These are phyloP conservation scores for Mentha longifolia DNA, from an alignment of 257 asterid species.

Conservation along the genomic window DNA sequence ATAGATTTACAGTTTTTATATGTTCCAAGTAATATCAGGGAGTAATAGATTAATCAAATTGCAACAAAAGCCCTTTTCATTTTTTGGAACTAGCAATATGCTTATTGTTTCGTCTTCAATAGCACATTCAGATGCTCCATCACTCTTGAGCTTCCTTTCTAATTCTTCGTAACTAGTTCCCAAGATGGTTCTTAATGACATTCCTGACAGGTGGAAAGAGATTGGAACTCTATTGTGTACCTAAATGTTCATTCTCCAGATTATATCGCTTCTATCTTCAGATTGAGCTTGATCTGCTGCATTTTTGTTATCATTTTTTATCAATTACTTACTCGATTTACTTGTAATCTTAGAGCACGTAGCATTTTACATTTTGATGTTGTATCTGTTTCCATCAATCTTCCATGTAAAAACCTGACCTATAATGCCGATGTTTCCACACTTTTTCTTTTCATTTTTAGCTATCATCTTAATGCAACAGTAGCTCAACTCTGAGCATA, in stretches of 20 bases:
- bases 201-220: slow-evolving; percentile 6
- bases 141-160: neutral
- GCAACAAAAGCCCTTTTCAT: neutral
- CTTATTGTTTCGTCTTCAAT: neutral
- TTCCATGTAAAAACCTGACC: slow-evolving; percentile 6
- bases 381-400: neutral
- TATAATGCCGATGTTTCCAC: neutral
- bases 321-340: neutral
- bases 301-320: neutral
- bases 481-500: neutral
- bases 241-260: slow-evolving; percentile 21
- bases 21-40: neutral
- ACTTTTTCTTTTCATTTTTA: neutral
- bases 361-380: neutral
- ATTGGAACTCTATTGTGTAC: neutral
- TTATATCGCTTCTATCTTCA: slow-evolving; percentile 17
- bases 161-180: slow-evolving; percentile 1
- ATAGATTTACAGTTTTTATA: neutral
- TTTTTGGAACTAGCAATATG: neutral
- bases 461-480: neutral
- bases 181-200: slow-evolving; percentile 3
- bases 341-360: neutral
- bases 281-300: neutral
- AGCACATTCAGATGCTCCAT: neutral
- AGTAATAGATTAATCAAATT: slow-evolving; percentile 1